Conservation (phyloP, 139 green algal genomes). For the Zygnema circumcarinatum region DNA sequence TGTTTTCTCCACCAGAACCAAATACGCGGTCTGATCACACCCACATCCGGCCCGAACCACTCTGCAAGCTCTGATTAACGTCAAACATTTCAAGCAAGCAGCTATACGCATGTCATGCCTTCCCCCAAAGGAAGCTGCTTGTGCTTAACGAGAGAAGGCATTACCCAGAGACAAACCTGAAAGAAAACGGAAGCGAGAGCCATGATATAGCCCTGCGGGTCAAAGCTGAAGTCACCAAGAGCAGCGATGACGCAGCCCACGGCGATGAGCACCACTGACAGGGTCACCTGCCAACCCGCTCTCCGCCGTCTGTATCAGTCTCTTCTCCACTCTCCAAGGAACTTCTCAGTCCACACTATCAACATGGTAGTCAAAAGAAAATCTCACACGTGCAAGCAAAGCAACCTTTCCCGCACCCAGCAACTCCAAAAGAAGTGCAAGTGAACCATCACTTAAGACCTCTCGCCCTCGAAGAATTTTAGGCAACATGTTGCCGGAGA, state of each 20-base stretch:
- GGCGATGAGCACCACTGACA: constrained; percentile 54
- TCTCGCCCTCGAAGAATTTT: too few species aligned
- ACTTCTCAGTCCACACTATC: too few species aligned
- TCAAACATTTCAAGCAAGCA: not conserved
- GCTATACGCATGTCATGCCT: not conserved
- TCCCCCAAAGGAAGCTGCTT: constrained; percentile 24
- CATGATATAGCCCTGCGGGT: constrained; percentile 71
- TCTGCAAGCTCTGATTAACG: not conserved
- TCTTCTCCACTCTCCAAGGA: too few species aligned
- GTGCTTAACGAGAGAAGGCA: too few species aligned
- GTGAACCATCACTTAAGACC: too few species aligned
- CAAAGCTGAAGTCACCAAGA: constrained; percentile 72
- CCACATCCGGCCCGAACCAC: not conserved
- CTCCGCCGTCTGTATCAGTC: too few species aligned
- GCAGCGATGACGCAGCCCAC: constrained; percentile 64
- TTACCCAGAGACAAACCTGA: constrained; percentile 65
- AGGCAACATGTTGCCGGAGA: too few species aligned
- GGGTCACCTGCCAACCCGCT: constrained; percentile 14
- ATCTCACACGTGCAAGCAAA: too few species aligned
- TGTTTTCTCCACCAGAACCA: constrained; percentile 78
- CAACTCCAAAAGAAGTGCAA: too few species aligned
- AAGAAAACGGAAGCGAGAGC: constrained; percentile 69
- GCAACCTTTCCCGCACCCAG: too few species aligned
- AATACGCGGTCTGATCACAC: constrained; percentile 67
- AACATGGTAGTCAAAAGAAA: too few species aligned